These are phyloP conservation scores for Diplodia seriata DNA, from an alignment of 2,329 filamentous ascomycete species.

Conservation along the genomic window DNA sequence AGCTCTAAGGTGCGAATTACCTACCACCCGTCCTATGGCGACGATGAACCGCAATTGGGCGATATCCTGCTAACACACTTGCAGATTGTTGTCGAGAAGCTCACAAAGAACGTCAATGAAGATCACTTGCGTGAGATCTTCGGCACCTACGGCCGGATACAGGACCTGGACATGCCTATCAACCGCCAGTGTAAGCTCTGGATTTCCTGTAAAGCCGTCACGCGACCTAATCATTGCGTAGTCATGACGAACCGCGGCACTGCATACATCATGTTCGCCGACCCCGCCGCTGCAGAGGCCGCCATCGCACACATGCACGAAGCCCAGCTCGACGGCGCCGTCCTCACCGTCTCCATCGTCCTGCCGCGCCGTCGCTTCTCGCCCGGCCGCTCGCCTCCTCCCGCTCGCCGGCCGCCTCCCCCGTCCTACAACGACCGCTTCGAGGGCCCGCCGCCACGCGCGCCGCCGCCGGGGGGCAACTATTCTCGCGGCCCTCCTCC, in stretches of 20 bases:
- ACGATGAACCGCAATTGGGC: neutral
- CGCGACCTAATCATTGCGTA: slow-evolving; percentile 59
- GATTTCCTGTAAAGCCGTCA: slow-evolving; percentile 1
- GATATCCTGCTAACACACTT: slow-evolving; percentile 16
- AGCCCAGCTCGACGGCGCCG: slow-evolving; percentile 84
- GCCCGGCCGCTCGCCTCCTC: slow-evolving; percentile 69
- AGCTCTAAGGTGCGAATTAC: slow-evolving; percentile 47
- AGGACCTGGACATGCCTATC: slow-evolving; percentile 87
- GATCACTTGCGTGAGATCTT: slow-evolving; percentile 92
- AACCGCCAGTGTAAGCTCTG: slow-evolving; percentile 76
- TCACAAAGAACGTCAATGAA: slow-evolving; percentile 94
- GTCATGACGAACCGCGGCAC: slow-evolving; percentile 90
- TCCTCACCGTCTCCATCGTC: slow-evolving; percentile 87
- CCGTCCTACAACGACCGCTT: slow-evolving; percentile 36
- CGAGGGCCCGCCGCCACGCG: slow-evolving; percentile 38
- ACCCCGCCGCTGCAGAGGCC: slow-evolving; percentile 79
- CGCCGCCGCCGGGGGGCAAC: slow-evolving; percentile 36
- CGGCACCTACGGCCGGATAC: slow-evolving; percentile 82
- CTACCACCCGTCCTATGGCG: too few species aligned
- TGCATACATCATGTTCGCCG: slow-evolving; percentile 85
- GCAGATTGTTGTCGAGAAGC: slow-evolving; percentile 92
- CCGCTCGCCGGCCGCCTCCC: slow-evolving; percentile 64
- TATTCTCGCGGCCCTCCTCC: slow-evolving; percentile 41
- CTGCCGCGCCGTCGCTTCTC: slow-evolving; percentile 84
- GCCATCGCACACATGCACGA: slow-evolving; percentile 98